Conservation (phyloP, 148 eudicot species). For the Nepenthes gracilis region DNA sequence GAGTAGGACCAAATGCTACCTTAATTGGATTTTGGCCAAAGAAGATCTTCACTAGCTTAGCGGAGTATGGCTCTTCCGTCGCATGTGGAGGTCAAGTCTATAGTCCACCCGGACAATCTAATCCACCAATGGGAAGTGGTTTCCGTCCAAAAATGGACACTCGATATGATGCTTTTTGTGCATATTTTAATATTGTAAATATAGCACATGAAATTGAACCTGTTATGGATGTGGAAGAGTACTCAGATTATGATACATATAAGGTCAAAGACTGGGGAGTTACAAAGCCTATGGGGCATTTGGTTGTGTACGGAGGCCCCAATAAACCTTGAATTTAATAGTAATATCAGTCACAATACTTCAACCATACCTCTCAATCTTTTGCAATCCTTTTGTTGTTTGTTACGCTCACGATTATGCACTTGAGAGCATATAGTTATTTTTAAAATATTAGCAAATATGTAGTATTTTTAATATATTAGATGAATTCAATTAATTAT, state of each 20-base stretch:
- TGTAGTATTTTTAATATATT: too few species aligned
- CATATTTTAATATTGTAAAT: background rate
- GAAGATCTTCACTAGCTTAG: background rate
- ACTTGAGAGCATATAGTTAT: too few species aligned
- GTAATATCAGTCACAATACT: too few species aligned
- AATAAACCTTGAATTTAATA: too few species aligned
- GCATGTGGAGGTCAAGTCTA: constrained; percentile 1
- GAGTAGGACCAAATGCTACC: background rate
- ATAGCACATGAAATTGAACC: background rate
- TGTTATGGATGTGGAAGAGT: background rate
- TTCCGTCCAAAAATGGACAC: background rate
- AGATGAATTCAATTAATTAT: too few species aligned
- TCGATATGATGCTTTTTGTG: background rate
- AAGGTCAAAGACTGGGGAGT: background rate
- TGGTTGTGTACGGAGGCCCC: background rate
- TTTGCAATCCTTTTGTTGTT: too few species aligned
- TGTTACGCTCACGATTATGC: too few species aligned
- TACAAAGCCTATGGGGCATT: background rate
- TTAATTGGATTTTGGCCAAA: constrained; percentile 7
- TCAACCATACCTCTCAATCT: too few species aligned
- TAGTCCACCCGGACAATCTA: background rate
- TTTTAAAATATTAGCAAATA: too few species aligned
- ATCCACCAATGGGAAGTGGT: constrained; percentile 3
- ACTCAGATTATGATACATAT: background rate
- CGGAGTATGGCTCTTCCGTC: background rate